Base-by-base conservation (phyloP, 495 filamentous ascomycete genomes). In the Neurospora sp. region DNA sequence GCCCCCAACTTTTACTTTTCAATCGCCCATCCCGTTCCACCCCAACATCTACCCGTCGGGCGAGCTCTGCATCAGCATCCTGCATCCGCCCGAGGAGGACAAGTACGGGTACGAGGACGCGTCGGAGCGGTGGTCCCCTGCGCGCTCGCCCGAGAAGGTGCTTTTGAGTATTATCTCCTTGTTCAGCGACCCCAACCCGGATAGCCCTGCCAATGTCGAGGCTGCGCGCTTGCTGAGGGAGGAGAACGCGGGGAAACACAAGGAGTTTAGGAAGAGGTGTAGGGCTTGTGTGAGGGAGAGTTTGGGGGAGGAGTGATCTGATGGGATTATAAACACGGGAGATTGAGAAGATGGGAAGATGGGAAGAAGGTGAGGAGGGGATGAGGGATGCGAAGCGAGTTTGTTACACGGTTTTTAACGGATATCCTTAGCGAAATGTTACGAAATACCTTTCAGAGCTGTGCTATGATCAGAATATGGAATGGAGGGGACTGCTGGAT, bases 121-220 rank as follows among this genome's bases (percentile, higher is more conserved):
- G n/a, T 85, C 89, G 39, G 96, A 99, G 85, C 89, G 96, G 69
- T 99, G 96, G 96, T 93, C 89, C 31, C 96, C 96, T n/a, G 96
- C 98, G 1, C 96, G 98, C 81, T 95, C 92, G 2, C 96, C 97
- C 66, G 96, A 98, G 84, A 95, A 93, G 4, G 98, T 99, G 72
- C 84, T 99, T 16, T 80, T 99, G 10, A 94, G 92, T 72, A 93
- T 97, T 16, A 96, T 99, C 78, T 95, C 92, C 75, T 91, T 99
- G 88, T 91, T 99, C 62, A 91, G 91, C 70, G 92, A 91, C 76
- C 96, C 96, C 39, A 99, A 98, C 79, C 93, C 96, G 75, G 96
- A 98, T 87, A 94, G 92, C 77, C 93, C 96, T 1, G 96, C 96
- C 3, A 98, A 99, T 79, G 88, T 98, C 10, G 96, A 99, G 79